A percentile compares a stretch with the other conserved stretches of the same genome.
Evolutionary conservation across 495 filamentous ascomycete species (phyloP).

Genomic region (Oidiodendron maius): DNA sequence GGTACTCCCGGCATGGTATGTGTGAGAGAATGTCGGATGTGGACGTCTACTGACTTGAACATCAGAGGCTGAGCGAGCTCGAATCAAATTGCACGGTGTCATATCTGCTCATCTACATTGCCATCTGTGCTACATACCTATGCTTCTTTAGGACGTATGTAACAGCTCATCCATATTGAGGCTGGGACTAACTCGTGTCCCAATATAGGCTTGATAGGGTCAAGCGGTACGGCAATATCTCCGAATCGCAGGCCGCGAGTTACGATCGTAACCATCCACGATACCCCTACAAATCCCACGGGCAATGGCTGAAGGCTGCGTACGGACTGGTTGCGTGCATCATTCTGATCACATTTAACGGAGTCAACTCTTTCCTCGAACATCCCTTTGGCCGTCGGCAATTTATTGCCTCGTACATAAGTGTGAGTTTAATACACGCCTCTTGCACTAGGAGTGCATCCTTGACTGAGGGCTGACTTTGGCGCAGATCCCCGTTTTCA

Average conservation of each 20-base stretch:
- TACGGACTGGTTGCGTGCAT: constrained; percentile 39
- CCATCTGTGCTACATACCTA: constrained; percentile 39
- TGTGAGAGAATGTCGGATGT: not conserved
- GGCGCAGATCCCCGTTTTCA: constrained; percentile 27
- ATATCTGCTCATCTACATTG: constrained; percentile 34
- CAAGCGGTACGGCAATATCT: constrained; percentile 27
- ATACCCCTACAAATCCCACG: constrained; percentile 43
- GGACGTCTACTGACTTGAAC: not conserved
- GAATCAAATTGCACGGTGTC: constrained; percentile 42
- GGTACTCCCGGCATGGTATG: constrained; percentile 30
- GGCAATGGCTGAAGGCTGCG: constrained; percentile 37
- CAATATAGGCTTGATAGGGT: constrained; percentile 24
- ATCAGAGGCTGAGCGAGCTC: constrained; percentile 28
- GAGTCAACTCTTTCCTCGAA: constrained; percentile 31
- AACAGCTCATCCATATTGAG: not conserved
- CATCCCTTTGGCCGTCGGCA: constrained; percentile 29
- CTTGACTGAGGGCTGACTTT: not conserved
- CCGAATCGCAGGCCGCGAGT: constrained; percentile 28
- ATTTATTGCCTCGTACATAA: constrained; percentile 43
- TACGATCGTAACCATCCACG: constrained; percentile 37
- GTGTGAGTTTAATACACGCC: constrained; percentile 26
- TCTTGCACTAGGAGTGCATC: not conserved
- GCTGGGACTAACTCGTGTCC: not conserved
- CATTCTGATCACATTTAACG: constrained; percentile 40
- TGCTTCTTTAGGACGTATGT: constrained; percentile 34